Evolutionary conservation across 441 rosid species (phyloP).

Genomic region (Isatis lusitanica): DNA sequence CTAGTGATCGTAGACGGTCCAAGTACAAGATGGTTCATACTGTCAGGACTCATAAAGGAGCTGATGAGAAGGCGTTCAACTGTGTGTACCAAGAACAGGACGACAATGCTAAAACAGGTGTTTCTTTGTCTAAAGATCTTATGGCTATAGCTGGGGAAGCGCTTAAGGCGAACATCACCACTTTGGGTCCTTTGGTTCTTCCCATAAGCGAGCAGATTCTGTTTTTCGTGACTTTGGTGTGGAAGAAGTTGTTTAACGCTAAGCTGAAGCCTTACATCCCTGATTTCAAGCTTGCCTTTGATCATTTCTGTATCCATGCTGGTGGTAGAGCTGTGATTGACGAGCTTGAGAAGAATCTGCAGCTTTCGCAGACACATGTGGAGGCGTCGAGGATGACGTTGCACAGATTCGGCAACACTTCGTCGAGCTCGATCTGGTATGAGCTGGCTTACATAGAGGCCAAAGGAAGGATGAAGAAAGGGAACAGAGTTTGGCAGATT

Average conservation of each 20-base stretch:
- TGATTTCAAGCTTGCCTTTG: conserved; percentile 13
- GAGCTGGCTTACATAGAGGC: conserved; percentile 8
- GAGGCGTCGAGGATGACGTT: conserved; percentile 8
- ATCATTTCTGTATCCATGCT: conserved; percentile 21
- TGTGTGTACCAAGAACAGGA: conserved; percentile 16
- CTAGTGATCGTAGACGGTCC: conserved; percentile 1
- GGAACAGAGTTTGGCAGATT: conserved; percentile 10
- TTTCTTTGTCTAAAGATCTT: conserved; percentile 12
- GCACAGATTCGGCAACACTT: conserved; percentile 21
- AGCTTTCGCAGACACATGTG: not conserved
- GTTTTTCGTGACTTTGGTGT: not conserved
- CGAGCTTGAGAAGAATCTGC: conserved; percentile 15
- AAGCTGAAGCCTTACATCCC: conserved; percentile 11
- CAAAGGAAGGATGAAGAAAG: conserved; percentile 16
- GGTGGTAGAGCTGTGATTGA: conserved; percentile 22
- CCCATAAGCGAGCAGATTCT: conserved; percentile 16
- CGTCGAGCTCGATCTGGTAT: conserved; percentile 14
- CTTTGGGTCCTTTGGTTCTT: conserved; percentile 22
- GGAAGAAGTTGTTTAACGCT: not conserved
- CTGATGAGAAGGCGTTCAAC: not conserved
- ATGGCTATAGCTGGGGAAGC: conserved; percentile 11
- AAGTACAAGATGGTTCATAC: conserved; percentile 16
- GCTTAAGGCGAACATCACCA: not conserved
- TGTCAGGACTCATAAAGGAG: conserved; percentile 14
- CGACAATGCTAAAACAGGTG: not conserved